These are phyloP conservation scores for Mortierella sp. DNA, from an alignment of 371 early-diverging fungal species.

Conservation along the genomic window DNA sequence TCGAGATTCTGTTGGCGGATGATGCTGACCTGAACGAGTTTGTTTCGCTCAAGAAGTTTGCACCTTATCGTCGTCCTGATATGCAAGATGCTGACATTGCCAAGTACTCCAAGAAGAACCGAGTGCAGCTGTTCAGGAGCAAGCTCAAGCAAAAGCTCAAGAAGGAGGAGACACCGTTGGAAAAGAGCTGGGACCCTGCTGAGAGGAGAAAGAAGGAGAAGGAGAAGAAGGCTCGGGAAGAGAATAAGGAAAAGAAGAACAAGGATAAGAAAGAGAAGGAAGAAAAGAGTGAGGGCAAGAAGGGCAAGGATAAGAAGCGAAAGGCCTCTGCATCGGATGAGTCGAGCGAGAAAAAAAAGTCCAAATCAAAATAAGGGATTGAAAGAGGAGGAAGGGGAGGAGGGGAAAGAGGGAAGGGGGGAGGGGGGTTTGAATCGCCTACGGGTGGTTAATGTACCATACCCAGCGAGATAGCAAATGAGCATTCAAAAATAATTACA, in stretches of 20 bases:
- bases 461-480: no score
- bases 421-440: no score
- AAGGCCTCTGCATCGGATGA: not conserved
- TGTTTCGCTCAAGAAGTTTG: constrained; percentile 86
- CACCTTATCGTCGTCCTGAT: constrained; percentile 71
- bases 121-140: constrained; percentile 63
- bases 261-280: constrained; percentile 18
- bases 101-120: constrained; percentile 69
- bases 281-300: constrained; percentile 15
- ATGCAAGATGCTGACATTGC: constrained; percentile 61
- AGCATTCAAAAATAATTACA: no score
- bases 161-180: constrained; percentile 43
- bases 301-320: constrained; percentile 18
- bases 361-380: no score
- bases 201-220: constrained; percentile 41
- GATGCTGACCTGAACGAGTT: constrained; percentile 89
- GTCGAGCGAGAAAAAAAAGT: no score
- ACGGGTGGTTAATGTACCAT: no score
- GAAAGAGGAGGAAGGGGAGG: no score
- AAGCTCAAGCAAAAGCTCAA: constrained; percentile 55
- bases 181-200: constrained; percentile 56
- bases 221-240: constrained; percentile 49
- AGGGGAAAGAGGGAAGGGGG: no score
- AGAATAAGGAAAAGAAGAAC: constrained; percentile 11
- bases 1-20: constrained; percentile 90